A percentile compares a stretch with the other conserved stretches of the same genome.
Conservation (phyloP, 805 yeast species). For the Candida alai region DNA sequence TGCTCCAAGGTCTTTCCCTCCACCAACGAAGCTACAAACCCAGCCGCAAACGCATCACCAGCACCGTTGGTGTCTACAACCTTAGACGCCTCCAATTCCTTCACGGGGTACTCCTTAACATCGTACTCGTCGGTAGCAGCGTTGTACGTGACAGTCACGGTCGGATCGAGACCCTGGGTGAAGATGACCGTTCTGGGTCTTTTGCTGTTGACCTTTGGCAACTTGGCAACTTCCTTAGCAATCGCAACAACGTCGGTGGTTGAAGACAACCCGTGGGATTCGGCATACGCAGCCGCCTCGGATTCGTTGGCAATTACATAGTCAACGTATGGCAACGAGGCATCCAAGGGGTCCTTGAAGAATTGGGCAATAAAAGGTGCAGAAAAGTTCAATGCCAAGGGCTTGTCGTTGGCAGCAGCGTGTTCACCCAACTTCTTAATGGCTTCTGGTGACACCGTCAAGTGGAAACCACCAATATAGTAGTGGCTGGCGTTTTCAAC, state of each 20-base stretch:
- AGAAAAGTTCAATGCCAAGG: constrained; percentile 79
- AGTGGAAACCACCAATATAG: constrained; percentile 99
- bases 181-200: constrained; percentile 83
- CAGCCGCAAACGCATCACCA: constrained; percentile 98
- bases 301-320: constrained; percentile 92
- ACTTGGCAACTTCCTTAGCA: constrained; percentile 77
- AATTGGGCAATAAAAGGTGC: constrained; percentile 97
- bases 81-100: constrained; percentile 59
- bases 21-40: constrained; percentile 86
- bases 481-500: constrained; percentile 78
- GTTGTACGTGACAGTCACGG: constrained; percentile 68
- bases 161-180: constrained; percentile 94
- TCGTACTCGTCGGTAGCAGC: constrained; percentile 42
- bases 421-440: constrained; percentile 86
- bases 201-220: constrained; percentile 66
- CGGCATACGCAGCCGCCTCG: constrained; percentile 93
- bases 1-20: constrained; percentile 59
- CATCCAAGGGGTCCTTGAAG: constrained; percentile 86
- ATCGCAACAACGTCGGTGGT: constrained; percentile 64
- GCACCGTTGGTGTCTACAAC: constrained; percentile 97
- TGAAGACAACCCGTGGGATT: constrained; percentile 67
- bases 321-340: constrained; percentile 82
- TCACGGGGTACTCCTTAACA: constrained; percentile 60
- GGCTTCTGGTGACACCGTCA: constrained; percentile 96
- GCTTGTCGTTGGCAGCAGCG: constrained; percentile 78